Evolutionary conservation across 345 rosid species (phyloP).

Genomic region (Durio zibethinus): DNA sequence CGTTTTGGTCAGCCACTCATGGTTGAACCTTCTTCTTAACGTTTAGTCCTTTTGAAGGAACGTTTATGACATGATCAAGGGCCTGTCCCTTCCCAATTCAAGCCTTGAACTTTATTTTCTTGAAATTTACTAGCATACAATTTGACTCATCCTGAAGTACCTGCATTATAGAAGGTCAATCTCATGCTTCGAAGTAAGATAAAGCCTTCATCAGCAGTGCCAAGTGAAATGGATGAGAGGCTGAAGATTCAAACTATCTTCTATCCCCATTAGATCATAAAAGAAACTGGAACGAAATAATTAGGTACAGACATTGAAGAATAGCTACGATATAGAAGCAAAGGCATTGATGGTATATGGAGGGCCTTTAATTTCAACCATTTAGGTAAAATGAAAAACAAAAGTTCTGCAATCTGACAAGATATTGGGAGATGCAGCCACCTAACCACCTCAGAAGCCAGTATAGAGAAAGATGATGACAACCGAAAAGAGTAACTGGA

Average conservation of each 20-base stretch:
- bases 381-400: background rate
- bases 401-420: background rate
- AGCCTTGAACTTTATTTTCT: background rate
- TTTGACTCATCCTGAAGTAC: background rate
- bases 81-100: background rate
- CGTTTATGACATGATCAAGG: background rate
- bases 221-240: background rate
- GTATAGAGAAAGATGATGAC: background rate
- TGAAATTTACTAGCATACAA: background rate
- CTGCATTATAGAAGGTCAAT: slow-evolving; percentile 1
- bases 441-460: background rate
- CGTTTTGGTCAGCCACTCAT: background rate
- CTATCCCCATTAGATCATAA: background rate
- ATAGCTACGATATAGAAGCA: background rate
- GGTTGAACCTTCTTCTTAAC: slow-evolving; percentile 2
- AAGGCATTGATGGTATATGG: background rate
- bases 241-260: background rate
- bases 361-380: background rate
- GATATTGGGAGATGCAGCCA: background rate
- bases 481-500: background rate
- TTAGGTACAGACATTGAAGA: background rate
- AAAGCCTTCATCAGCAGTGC: background rate
- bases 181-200: background rate
- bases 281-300: background rate
- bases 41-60: background rate